Evolutionary conservation across 768 basidiomycete genomes (phyloP), one percentile per base, ranked within the genome.

Genomic region (Kwoniella dejecticola): DNA sequence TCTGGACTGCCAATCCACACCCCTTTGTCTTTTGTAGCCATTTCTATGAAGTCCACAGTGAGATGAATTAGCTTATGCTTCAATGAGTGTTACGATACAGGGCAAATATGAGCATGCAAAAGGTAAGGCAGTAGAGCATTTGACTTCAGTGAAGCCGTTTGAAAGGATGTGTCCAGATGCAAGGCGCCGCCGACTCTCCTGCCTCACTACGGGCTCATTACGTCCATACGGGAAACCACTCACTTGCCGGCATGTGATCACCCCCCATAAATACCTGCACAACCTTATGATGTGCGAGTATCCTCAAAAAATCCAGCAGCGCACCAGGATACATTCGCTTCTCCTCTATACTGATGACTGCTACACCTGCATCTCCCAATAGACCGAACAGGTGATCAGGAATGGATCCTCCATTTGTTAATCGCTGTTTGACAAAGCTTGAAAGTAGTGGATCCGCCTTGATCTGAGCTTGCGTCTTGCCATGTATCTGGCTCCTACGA

Each of bases 341-440:
- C 23, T 47, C 46, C 17, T 47, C 46, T 10, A 47, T 26, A 8
- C 23, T 5, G 5, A 17, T 5, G 10, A 23, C 17, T 26, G 27
- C 46, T 6, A 47, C 12, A 24, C 46, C 46, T 24, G 24, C 46
- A 47, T 47, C 46, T 24, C 46, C 23, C n/a, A 47, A 10, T 12
- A 47, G 19, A 24, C 46, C 46, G 11, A 47, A 23, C 21, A 24
- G 10, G 17, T 47, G 46, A 47, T 47, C 46, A 47, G 46, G 46
- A n/a, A 47, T 47, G 8, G 46, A 47, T 1, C 46, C 46, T 6
- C 46, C 23, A 24, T 12, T 5, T 12, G 21, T 47, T 10, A 26
- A 10, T 12, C 17, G 10, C 10, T 10, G 10, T n/a, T 26, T 23
- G 10, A 13, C 17, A 24, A 47, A 47, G 4, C 10, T 23, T 10